phyloP scores from a whole-genome alignment of 2,329 filamentous ascomycete genomes.

The Madurella mycetomatis region DNA sequence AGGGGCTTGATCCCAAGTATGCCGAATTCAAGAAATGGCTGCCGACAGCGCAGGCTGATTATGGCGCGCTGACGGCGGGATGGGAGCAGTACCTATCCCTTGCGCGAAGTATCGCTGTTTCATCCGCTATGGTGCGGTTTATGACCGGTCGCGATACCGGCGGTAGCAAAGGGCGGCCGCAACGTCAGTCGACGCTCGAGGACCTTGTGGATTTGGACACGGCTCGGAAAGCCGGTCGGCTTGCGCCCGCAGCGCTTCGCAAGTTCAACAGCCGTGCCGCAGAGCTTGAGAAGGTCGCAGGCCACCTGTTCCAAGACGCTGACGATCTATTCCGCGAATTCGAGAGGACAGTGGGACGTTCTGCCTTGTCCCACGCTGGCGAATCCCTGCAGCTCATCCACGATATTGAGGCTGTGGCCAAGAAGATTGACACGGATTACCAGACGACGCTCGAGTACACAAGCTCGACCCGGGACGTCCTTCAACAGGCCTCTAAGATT shows the following conservation, averaged over 20 bases:
- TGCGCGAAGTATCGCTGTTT: conserved; percentile 60
- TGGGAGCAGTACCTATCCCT: conserved; percentile 67
- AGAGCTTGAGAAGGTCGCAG: conserved; percentile 57
- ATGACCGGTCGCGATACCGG: conserved; percentile 51
- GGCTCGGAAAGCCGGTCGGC: conserved; percentile 65
- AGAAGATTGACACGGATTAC: conserved; percentile 83
- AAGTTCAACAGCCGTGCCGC: conserved; percentile 57
- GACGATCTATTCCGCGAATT: conserved; percentile 60
- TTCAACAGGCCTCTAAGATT: conserved; percentile 59
- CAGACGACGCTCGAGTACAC: conserved; percentile 68
- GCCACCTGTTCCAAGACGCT: conserved; percentile 57
- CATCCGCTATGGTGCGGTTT: conserved; percentile 60
- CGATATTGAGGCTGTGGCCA: conserved; percentile 80
- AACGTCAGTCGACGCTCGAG: conserved; percentile 57
- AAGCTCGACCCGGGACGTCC: conserved; percentile 56
- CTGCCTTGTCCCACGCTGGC: conserved; percentile 51
- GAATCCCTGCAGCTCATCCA: conserved; percentile 68
- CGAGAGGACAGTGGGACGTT: conserved; percentile 53
- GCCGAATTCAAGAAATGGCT: conserved; percentile 68
- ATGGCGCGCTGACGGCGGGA: conserved; percentile 56
- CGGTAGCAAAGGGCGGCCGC: conserved; percentile 37
- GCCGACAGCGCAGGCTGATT: conserved; percentile 62
- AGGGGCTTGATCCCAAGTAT: conserved; percentile 66
- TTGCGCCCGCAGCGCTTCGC: conserved; percentile 54
- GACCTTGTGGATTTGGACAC: conserved; percentile 73